Conservation (phyloP, 192 early-diverging fungal genomes). For the Gryganskiella cystojenkinii region DNA sequence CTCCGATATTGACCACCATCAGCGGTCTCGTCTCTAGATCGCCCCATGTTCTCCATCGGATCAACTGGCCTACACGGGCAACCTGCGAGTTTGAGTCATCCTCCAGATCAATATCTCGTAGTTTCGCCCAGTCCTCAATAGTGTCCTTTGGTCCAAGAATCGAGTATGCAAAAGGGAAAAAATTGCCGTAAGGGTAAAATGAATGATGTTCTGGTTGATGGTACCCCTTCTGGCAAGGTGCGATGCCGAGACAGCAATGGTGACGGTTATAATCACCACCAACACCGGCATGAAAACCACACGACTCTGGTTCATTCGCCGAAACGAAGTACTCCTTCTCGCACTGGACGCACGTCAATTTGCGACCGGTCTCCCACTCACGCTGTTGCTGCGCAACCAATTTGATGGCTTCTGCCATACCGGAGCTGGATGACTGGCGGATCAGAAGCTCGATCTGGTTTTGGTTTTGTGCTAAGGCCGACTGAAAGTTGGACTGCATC, state of each 20-base stretch:
- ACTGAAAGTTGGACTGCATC: constrained; percentile 19
- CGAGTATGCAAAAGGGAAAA: constrained; percentile 13
- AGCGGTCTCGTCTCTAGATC: constrained; percentile 11
- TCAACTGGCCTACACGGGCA: constrained; percentile 31
- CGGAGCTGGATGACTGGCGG: constrained; percentile 9
- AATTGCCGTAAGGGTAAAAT: constrained; percentile 23
- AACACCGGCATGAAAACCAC: constrained; percentile 16
- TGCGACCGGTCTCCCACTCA: constrained; percentile 22
- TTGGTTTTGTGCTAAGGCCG: constrained; percentile 13
- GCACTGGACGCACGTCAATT: constrained; percentile 31
- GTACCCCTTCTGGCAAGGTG: constrained; percentile 19
- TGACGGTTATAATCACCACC: constrained; percentile 10
- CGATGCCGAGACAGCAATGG: constrained; percentile 22
- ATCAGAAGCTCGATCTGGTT: constrained; percentile 12
- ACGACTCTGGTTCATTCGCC: constrained; percentile 16
- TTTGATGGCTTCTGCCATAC: constrained; percentile 20
- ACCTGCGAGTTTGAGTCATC: constrained; percentile 22
- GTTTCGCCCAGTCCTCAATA: constrained; percentile 27
- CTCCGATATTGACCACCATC: constrained; percentile 48
- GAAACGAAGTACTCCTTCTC: constrained; percentile 26
- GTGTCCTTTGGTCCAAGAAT: constrained; percentile 48
- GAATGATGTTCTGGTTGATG: constrained; percentile 37
- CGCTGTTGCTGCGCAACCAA: constrained; percentile 11
- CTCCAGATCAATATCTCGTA: constrained; percentile 30
- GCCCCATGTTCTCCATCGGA: constrained; percentile 40